Evolutionary conservation across 2,329 filamentous ascomycete species (phyloP), one percentile per base, ranked within the genome.

Genomic region (Paracamarosporium sp.): DNA sequence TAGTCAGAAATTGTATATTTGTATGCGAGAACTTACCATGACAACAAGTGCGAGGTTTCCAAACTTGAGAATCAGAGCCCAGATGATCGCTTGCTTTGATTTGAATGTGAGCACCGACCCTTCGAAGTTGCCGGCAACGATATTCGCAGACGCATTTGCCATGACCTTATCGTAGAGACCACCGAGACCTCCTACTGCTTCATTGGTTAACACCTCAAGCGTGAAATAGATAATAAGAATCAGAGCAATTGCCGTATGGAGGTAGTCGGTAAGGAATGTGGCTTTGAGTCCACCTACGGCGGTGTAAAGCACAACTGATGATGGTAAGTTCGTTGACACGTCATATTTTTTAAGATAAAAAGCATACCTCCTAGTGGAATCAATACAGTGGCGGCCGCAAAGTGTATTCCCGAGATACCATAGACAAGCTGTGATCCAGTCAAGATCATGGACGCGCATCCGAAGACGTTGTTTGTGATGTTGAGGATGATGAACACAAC

Each of bases 361-460:
- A 15, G 24, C 52, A 35, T 47, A 60, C 60, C 57, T 56, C 60
- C 62, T 9, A 63, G 57, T 5, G 60, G 75, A 1, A 80, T 55
- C 3, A 83, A 68, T 46, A 83, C 83, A 0, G 80, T 83, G 0
- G 81, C 79, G 0, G 82, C 82, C n/a, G 58, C 40, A 13, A 64
- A 53, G 28, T 61, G 59, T 54, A 64, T 64, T 1, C 59, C 61
- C 1, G 61, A 57, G 52, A 63, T 61, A 3, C 56, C 61, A 79
- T 78, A 92, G 93, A 72, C 91, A 92, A 59, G 90, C 91, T 2
- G 92, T 91, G 13, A 92, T 56, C 93, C 93, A 24, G 92, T 92
- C 60, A 96, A 85, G 36, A 97, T 80, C 91, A 95, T 95, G 48
- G 92, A 87, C 1, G 91, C 93, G 27, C 56, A 59, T 20, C 96